A percentile compares a stretch with the other conserved stretches of the same genome.
phyloP scores from a whole-genome alignment of 2,329 filamentous ascomycete species.

The Colletotrichum ledebouriae region DNA sequence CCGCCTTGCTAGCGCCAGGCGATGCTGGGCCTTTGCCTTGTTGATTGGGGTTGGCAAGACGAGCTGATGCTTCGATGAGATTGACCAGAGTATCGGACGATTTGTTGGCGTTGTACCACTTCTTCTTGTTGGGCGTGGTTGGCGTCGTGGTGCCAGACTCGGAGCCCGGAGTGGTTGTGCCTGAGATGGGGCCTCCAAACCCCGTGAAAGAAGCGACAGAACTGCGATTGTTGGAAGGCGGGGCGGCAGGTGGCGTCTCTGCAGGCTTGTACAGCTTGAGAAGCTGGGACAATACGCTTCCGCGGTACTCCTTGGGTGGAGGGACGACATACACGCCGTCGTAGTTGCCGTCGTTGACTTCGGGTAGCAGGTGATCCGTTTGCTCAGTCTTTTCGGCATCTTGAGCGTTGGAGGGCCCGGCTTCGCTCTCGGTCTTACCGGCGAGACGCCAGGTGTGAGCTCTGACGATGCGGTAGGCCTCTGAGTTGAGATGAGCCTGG shows the following conservation, averaged over 20 bases:
- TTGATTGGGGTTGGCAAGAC: constrained; percentile 54
- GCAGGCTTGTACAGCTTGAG: constrained; percentile 61
- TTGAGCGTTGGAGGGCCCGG: constrained; percentile 35
- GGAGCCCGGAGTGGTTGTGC: constrained; percentile 50
- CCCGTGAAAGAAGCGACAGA: constrained; percentile 47
- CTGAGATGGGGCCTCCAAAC: constrained; percentile 55
- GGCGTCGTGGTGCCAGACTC: constrained; percentile 52
- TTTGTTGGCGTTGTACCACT: constrained; percentile 64
- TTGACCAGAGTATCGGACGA: constrained; percentile 62
- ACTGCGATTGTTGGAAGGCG: constrained; percentile 37
- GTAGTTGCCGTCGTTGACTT: constrained; percentile 55
- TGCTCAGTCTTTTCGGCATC: constrained; percentile 14
- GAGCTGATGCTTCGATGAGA: constrained; percentile 61
- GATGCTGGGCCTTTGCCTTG: constrained; percentile 42
- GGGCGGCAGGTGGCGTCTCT: constrained; percentile 43
- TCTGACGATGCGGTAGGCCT: constrained; percentile 59
- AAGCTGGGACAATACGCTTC: constrained; percentile 61
- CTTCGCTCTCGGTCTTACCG: constrained; percentile 9
- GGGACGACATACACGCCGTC: constrained; percentile 59
- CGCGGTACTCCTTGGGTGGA: constrained; percentile 57
- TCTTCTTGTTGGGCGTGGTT: constrained; percentile 57
- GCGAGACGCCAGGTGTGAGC: constrained; percentile 54
- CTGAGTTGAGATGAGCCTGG: constrained; percentile 49
- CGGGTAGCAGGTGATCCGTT: constrained; percentile 44
- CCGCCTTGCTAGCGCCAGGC: constrained; percentile 38